Base-by-base conservation (phyloP, 768 basidiomycete genomes). In the Candolleomyces eurysporus region DNA sequence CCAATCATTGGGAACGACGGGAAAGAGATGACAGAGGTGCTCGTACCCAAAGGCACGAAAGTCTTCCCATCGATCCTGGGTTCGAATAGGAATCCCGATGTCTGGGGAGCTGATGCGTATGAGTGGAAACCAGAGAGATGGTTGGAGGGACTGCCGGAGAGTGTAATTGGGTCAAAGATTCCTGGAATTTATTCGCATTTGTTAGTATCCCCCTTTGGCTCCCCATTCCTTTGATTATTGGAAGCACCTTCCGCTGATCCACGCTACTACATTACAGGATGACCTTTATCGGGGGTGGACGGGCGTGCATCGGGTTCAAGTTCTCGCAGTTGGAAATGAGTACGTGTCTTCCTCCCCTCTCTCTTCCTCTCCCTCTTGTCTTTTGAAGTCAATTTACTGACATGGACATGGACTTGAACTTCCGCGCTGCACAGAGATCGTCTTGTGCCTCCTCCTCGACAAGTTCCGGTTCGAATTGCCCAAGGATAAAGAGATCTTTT, bases 251-350 rank as follows among this genome's bases (percentile, higher is more conserved):
- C 6, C 36, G 36, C 32, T 53, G 14, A 32, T n/a, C 6, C 36
- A 32, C 16, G 31, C 48, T 45, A 26, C 9, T 31, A 19, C 5
- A 32, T 60, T 17, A 5, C 8, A 81, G 79, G 32, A 76, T 80
- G 76, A 80, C 80, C 0, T 82, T 80, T 66, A 59, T 78, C 14
- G 78, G 74, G 32, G 80, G 80, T n/a, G 72, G 74, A 9, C 68
- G 80, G 22, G 72, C 78, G 8, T 81, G 80, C 73, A 78, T 81
- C 32, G 81, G 79, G 1, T 79, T 82, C 69, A 81, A 82, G 65
- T 82, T 83, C 69, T 73, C 80, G 0, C 75, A 82, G 61, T 67
- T 82, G 6, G 81, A 82, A 63, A 79, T 80, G 69, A 82, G 81
- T 82, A 63, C 21, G 76, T 73, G 31, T 49, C 14, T 10, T 21